phyloP scores from a whole-genome alignment of 2,329 filamentous ascomycete species.

The Emydomyces testavorans region DNA sequence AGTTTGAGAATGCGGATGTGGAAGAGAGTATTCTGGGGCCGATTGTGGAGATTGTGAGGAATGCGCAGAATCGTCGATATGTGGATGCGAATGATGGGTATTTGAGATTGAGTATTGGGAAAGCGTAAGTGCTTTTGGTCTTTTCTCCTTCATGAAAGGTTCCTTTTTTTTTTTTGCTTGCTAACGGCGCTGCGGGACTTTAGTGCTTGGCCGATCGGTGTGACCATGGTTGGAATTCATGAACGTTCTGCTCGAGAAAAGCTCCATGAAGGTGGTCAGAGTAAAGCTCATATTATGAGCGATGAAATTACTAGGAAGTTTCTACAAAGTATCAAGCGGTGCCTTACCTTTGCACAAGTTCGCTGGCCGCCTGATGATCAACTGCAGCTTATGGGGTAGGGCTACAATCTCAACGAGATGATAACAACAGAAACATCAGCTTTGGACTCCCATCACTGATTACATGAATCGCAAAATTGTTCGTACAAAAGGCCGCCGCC shows the following conservation, averaged over 20 bases:
- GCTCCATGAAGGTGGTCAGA: slow-evolving; percentile 63
- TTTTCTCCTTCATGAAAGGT: not conserved
- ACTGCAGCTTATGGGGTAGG: slow-evolving; percentile 81
- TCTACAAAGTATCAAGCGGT: slow-evolving; percentile 93
- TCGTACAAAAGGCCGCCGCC: too few species aligned
- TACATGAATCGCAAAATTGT: too few species aligned
- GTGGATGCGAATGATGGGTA: slow-evolving; percentile 97
- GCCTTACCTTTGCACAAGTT: slow-evolving; percentile 90
- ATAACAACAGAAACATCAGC: not conserved
- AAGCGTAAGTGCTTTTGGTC: slow-evolving; percentile 46
- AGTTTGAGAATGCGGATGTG: slow-evolving; percentile 70
- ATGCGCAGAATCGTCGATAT: slow-evolving; percentile 80
- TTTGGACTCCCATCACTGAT: not conserved
- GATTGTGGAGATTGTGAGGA: slow-evolving; percentile 81
- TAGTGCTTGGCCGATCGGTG: slow-evolving; percentile 90
- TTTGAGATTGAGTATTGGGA: slow-evolving; percentile 81
- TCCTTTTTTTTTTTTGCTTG: not conserved
- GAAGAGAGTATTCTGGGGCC: slow-evolving; percentile 69
- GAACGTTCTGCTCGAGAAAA: slow-evolving; percentile 93
- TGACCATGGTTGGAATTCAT: slow-evolving; percentile 99
- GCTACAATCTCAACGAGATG: not conserved
- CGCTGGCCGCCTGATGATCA: slow-evolving; percentile 91
- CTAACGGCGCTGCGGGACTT: slow-evolving; percentile 11
- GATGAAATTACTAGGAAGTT: slow-evolving; percentile 94
- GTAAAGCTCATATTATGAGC: slow-evolving; percentile 89